A percentile compares a stretch with the other conserved stretches of the same genome.
phyloP scores from a whole-genome alignment of 2,329 filamentous ascomycete genomes.

The Alternaria brassicae region DNA sequence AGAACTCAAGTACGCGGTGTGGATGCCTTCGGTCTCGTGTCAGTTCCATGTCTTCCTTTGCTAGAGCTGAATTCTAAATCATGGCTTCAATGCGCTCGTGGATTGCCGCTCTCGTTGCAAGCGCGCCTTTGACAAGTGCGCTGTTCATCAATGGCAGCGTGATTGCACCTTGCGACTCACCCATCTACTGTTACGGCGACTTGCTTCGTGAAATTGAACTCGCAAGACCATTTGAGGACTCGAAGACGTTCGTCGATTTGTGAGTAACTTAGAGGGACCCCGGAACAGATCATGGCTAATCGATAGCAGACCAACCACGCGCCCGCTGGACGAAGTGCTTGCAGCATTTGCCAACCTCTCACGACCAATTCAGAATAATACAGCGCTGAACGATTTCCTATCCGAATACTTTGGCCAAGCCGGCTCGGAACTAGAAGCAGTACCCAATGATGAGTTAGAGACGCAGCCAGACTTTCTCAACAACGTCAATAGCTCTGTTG shows the following conservation, averaged over 20 bases:
- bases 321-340: conserved; percentile 66
- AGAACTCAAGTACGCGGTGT: conserved; percentile 12
- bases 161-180: conserved; percentile 70
- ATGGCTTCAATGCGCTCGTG: conserved; percentile 22
- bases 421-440: conserved; percentile 66
- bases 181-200: conserved; percentile 71
- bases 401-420: conserved; percentile 68
- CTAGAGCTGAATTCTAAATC: conserved; percentile 7
- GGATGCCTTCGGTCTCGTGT: background rate
- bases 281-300: conserved; percentile 5
- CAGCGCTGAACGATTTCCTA: conserved; percentile 68
- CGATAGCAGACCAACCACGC: conserved; percentile 63
- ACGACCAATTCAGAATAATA: conserved; percentile 69
- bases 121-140: conserved; percentile 46
- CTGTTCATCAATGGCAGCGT: conserved; percentile 68
- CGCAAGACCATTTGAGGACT: conserved; percentile 69
- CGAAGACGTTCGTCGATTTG: conserved; percentile 73
- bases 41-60: conserved; percentile 1
- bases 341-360: conserved; percentile 66
- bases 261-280: conserved; percentile 18
- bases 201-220: conserved; percentile 69
- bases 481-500: conserved; percentile 63
- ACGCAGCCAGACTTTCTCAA: conserved; percentile 66
- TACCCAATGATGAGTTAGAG: conserved; percentile 59
- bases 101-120: conserved; percentile 21